phyloP scores from a whole-genome alignment of 257 asterid species.

The Solanum bukasovii region DNA sequence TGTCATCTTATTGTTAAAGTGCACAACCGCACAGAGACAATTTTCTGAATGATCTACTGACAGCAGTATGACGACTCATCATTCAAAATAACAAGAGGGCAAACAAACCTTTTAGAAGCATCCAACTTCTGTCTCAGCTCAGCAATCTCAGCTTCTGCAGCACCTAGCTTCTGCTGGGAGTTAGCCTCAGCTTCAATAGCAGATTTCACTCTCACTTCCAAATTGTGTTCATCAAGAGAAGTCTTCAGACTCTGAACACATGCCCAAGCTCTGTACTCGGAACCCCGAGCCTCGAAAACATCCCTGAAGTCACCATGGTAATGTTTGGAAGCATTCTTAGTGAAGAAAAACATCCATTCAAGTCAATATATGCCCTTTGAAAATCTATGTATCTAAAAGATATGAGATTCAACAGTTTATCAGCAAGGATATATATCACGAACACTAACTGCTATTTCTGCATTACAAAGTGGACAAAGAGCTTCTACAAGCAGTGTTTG shows the following conservation, averaged over 20 bases:
- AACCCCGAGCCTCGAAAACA: constrained; percentile 60
- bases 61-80: not conserved
- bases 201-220: constrained; percentile 83
- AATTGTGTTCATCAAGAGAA: constrained; percentile 74
- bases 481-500: not conserved
- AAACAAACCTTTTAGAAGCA: constrained; percentile 59
- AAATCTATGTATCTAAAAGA: not conserved
- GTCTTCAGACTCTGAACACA: constrained; percentile 64
- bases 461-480: not conserved
- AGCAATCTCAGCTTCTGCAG: constrained; percentile 89
- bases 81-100: not conserved
- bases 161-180: constrained; percentile 88
- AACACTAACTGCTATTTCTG: not conserved
- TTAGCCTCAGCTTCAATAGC: constrained; percentile 95
- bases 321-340: not conserved
- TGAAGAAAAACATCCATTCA: not conserved
- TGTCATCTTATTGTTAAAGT: not conserved
- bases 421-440: not conserved
- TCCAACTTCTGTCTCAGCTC: constrained; percentile 75
- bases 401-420: not conserved
- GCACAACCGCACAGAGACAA: not conserved
- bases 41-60: not conserved
- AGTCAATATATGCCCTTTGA: not conserved
- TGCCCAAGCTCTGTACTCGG: constrained; percentile 87
- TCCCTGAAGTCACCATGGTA: constrained; percentile 46